These are phyloP conservation scores for Thielaviopsis punctulata DNA, from an alignment of 2,329 filamentous ascomycete species.

Conservation along the genomic window DNA sequence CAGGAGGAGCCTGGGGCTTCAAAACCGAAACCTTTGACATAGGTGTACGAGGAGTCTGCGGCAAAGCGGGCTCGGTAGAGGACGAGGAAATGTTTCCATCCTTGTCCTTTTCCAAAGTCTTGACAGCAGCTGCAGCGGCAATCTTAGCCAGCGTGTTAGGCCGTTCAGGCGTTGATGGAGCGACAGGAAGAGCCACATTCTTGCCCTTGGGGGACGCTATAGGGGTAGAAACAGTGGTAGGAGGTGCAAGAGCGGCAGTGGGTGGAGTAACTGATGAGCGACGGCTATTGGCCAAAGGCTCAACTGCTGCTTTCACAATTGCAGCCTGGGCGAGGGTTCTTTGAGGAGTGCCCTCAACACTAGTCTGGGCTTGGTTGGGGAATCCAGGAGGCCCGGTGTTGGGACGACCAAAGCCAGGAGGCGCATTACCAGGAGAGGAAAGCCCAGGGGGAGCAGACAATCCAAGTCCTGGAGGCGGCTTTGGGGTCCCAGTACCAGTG, in stretches of 20 bases:
- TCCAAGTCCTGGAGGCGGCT: slow-evolving; percentile 6
- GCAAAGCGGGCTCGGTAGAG: slow-evolving; percentile 15
- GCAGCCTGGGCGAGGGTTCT: not conserved
- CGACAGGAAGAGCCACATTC: slow-evolving; percentile 7
- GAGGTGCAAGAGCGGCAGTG: not conserved
- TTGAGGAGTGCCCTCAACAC: not conserved
- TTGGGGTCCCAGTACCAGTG: not conserved
- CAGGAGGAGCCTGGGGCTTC: not conserved
- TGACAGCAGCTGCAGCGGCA: not conserved
- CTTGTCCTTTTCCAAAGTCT: not conserved
- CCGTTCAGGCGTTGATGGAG: slow-evolving; percentile 7
- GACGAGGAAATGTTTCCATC: slow-evolving; percentile 15
- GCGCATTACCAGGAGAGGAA: slow-evolving; percentile 12
- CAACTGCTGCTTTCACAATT: not conserved
- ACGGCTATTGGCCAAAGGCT: not conserved
- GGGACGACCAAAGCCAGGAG: not conserved
- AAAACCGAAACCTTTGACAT: slow-evolving; percentile 9
- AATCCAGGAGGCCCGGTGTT: not conserved
- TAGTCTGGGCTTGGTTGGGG: not conserved
- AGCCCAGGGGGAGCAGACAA: slow-evolving; percentile 19
- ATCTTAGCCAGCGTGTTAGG: slow-evolving; percentile 3
- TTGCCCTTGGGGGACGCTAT: slow-evolving; percentile 16
- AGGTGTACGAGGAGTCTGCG: slow-evolving; percentile 18
- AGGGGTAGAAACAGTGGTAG: not conserved
- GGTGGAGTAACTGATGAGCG: not conserved